phyloP scores from a whole-genome alignment of 306 rosid species.

The Cicer arietinum region DNA sequence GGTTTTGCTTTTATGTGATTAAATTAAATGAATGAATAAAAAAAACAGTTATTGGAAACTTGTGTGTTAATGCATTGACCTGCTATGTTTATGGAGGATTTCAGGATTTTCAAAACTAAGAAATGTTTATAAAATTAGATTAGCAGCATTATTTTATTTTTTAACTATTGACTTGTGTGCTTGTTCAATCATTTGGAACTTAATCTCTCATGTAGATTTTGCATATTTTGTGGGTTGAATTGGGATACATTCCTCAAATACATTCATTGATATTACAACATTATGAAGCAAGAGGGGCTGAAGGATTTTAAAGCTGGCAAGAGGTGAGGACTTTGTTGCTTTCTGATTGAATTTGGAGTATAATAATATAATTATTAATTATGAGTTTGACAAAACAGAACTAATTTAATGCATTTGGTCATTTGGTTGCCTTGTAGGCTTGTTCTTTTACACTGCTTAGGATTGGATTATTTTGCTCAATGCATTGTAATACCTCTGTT shows the following conservation, averaged over 20 bases:
- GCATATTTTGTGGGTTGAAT: constrained; percentile 46
- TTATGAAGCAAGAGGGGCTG: constrained; percentile 54
- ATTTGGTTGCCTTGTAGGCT: neutral
- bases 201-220: constrained; percentile 53
- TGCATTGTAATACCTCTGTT: neutral
- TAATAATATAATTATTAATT: neutral
- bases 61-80: constrained; percentile 59
- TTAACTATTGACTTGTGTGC: constrained; percentile 60
- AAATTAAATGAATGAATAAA: constrained; percentile 42
- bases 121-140: constrained; percentile 2
- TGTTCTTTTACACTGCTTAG: neutral
- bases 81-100: constrained; percentile 56
- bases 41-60: constrained; percentile 53
- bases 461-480: neutral
- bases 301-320: constrained; percentile 67
- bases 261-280: constrained; percentile 34
- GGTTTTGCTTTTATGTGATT: constrained; percentile 49
- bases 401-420: neutral
- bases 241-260: constrained; percentile 46
- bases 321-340: constrained; percentile 43
- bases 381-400: neutral
- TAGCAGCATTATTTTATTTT: constrained; percentile 37
- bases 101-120: constrained; percentile 49
- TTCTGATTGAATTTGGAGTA: constrained; percentile 19
- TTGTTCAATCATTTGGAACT: constrained; percentile 60